Evolutionary conservation across 306 rosid genomes (phyloP), one percentile per base, ranked within the genome.

Genomic region (Vicia villosa): DNA sequence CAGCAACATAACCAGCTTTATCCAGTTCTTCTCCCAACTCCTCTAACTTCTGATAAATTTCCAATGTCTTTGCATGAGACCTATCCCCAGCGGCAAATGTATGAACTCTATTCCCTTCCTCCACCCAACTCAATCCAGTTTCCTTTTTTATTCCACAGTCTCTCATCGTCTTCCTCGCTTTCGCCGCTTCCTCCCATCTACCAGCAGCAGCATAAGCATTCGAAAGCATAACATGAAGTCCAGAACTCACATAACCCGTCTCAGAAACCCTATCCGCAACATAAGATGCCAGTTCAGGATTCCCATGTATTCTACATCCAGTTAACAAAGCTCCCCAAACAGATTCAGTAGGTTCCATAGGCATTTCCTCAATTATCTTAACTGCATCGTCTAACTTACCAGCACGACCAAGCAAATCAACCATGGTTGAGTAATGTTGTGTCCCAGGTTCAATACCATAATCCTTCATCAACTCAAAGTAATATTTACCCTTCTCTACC

Each of bases 131-230:
- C 84, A 90, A 83, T 46, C 95, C 96, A 0, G 90, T 88, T 78
- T 90, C 96, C 67, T 94, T 90, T 84, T 87, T 90, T 79, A 84
- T 70, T 19, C 96, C 97, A 0, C 9, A 75, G 74, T 90, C 97
- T 41, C 96, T 83, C 54, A 90, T 20, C 82, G 37, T 76, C 79
- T 87, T 90, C 79, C 96, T 82, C 8, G 87, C 91, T 74, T 58
- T 86, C 1, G 96, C 97, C 4, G 98, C 96, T 72, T 90, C 98
- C 70, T 90, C 94, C 76, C 88, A 87, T 81, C 89, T 85, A 22
- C 92, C 96, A 16, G 96, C 89, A 66, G 94, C 90, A 14, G 95
- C 96, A 77, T 88, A 90, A 37, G 98, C 96, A 65, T 94, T 94
- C 6, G 92, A 88, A 30, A 87, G 38, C 45, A 90, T 76, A 15